phyloP scores from a whole-genome alignment of 148 eudicot genomes.

The Chenopodium berlandieri region DNA sequence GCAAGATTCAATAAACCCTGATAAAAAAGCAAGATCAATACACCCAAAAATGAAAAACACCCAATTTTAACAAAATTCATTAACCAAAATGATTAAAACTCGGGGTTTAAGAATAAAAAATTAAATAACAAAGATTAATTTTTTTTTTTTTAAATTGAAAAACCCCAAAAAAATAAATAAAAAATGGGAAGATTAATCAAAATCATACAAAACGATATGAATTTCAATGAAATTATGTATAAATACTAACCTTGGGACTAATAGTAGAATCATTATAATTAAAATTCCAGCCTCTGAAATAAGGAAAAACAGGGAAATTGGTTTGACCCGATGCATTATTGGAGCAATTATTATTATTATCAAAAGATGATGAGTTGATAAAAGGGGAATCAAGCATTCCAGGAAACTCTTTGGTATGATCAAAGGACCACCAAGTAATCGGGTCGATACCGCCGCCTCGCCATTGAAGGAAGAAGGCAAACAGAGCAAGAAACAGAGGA shows the following conservation, averaged over 20 bases:
- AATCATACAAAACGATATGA: neutral
- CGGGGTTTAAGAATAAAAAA: neutral
- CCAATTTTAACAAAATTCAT: neutral
- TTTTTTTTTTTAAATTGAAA: no score
- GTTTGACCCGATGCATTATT: conserved; percentile 39
- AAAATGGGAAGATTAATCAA: neutral
- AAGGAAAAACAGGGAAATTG: conserved; percentile 51
- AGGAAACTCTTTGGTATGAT: conserved; percentile 31
- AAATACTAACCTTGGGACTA: conserved; percentile 48
- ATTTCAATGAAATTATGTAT: neutral
- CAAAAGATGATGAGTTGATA: conserved; percentile 19
- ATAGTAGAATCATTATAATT: conserved; percentile 36
- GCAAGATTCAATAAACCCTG: conserved; percentile 10
- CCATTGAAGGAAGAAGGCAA: conserved; percentile 67
- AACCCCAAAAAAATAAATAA: neutral
- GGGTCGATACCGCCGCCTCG: conserved; percentile 31
- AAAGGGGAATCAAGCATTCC: conserved; percentile 31
- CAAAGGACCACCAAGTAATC: conserved; percentile 32
- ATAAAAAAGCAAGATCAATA: conserved; percentile 6
- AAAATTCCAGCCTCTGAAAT: conserved; percentile 54
- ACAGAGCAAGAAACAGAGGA: conserved; percentile 43
- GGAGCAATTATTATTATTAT: conserved; percentile 21
- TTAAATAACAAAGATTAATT: neutral
- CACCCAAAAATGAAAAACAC: neutral
- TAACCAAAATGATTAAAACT: neutral